Conservation (phyloP, 441 rosid species). For the Caryocar brasiliense region DNA sequence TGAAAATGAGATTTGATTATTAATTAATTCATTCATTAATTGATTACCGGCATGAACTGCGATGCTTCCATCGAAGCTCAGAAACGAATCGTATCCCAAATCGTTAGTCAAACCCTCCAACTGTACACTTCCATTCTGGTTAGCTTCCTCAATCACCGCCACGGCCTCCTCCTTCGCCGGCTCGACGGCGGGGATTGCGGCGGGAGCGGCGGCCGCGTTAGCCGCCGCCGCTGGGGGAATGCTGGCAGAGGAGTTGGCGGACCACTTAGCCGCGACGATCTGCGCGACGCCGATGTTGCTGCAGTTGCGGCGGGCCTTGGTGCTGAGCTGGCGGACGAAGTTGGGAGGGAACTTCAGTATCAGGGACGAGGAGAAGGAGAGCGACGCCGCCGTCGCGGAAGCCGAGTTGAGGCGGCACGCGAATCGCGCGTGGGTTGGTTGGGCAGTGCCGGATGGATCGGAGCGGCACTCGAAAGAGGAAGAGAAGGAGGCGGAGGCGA, state of each 20-base stretch:
- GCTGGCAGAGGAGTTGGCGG: constrained; percentile 38
- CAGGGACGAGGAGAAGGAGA: constrained; percentile 46
- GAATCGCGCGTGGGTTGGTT: constrained; percentile 21
- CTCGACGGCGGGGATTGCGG: constrained; percentile 31
- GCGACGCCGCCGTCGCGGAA: too few relatives aligned
- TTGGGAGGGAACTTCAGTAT: constrained; percentile 86
- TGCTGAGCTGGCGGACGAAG: constrained; percentile 89
- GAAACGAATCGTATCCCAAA: constrained; percentile 40
- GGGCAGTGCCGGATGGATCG: constrained; percentile 46
- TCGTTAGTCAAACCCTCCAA: constrained; percentile 23
- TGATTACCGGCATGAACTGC: constrained; percentile 81
- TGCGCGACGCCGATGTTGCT: constrained; percentile 99
- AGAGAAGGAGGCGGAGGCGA: constrained; percentile 21
- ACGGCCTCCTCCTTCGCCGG: constrained; percentile 31
- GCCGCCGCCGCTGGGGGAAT: constrained; percentile 28
- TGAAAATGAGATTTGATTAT: too few relatives aligned
- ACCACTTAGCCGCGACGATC: constrained; percentile 94
- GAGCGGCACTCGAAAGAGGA: constrained; percentile 70
- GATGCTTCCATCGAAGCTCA: constrained; percentile 80
- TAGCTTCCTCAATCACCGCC: constrained; percentile 34
- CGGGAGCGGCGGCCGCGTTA: constrained; percentile 30
- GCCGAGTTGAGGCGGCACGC: constrained; percentile 24
- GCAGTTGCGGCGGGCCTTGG: constrained; percentile 89
- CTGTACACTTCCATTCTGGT: constrained; percentile 44
- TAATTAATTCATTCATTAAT: background rate